These are phyloP conservation scores for Globisporangium heterothallicum DNA, from an alignment of 352 stramenopile genomes.

Conservation along the genomic window DNA sequence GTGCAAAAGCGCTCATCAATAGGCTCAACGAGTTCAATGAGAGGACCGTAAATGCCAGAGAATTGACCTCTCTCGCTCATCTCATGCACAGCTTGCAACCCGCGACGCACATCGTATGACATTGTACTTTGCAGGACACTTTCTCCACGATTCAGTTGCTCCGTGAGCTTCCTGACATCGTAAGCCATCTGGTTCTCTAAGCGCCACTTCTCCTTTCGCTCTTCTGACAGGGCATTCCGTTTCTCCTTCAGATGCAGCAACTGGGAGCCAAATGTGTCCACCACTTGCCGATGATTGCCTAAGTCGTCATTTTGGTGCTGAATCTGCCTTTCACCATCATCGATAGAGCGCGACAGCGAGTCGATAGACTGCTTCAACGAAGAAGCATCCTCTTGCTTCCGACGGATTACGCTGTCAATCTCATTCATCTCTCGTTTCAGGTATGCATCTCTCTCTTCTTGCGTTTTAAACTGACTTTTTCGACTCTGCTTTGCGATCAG, in stretches of 20 bases:
- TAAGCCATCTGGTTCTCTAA: slow-evolving; percentile 74
- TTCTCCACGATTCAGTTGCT: slow-evolving; percentile 72
- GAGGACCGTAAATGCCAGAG: slow-evolving; percentile 88
- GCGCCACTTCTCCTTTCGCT: slow-evolving; percentile 78
- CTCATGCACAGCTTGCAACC: slow-evolving; percentile 75
- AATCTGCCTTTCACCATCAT: slow-evolving; percentile 40
- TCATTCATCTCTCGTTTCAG: slow-evolving; percentile 61
- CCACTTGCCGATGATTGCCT: slow-evolving; percentile 36
- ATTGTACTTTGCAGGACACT: slow-evolving; percentile 79
- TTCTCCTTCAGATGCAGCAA: slow-evolving; percentile 75
- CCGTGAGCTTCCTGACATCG: slow-evolving; percentile 64
- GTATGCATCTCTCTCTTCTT: slow-evolving; percentile 90
- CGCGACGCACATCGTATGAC: slow-evolving; percentile 79
- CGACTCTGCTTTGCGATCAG: slow-evolving; percentile 96
- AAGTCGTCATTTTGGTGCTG: slow-evolving; percentile 43
- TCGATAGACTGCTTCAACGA: slow-evolving; percentile 39
- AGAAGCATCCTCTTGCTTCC: slow-evolving; percentile 51
- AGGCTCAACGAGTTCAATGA: slow-evolving; percentile 94
- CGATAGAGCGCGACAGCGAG: slow-evolving; percentile 31
- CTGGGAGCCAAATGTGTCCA: slow-evolving; percentile 48
- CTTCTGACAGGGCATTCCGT: slow-evolving; percentile 70
- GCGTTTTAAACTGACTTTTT: slow-evolving; percentile 91
- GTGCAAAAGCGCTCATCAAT: slow-evolving; percentile 90
- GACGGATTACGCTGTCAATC: slow-evolving; percentile 49
- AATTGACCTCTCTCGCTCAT: slow-evolving; percentile 83